Conservation (phyloP, 2,329 filamentous ascomycete genomes). For the Pseudocercospora eumusae region DNA sequence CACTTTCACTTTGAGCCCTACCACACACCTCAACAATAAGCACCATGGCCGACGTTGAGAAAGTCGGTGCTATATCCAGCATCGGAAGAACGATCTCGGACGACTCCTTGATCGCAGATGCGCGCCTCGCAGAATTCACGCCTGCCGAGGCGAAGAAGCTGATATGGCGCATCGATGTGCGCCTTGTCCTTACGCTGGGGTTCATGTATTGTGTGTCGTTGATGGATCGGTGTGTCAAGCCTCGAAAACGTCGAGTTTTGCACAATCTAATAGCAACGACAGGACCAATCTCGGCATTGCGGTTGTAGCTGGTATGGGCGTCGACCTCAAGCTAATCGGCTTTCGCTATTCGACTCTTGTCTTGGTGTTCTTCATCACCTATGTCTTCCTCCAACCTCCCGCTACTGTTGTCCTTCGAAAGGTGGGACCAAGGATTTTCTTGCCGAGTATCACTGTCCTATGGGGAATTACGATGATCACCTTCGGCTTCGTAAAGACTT, state of each 20-base stretch:
- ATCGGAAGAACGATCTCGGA: constrained; percentile 35
- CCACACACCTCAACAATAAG: not conserved
- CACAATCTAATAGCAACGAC: not conserved
- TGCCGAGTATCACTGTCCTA: constrained; percentile 46
- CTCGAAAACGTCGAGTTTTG: no score
- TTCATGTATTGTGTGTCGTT: constrained; percentile 42
- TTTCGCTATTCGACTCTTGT: constrained; percentile 52
- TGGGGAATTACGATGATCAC: constrained; percentile 65
- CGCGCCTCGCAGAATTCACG: constrained; percentile 50
- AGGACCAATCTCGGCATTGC: constrained; percentile 40
- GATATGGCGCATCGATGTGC: constrained; percentile 66
- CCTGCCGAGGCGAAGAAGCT: constrained; percentile 66
- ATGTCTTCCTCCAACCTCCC: constrained; percentile 70
- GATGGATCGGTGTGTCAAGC: constrained; percentile 38
- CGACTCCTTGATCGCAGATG: constrained; percentile 33
- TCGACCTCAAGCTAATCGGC: constrained; percentile 38
- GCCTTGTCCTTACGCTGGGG: constrained; percentile 51
- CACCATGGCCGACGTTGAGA: constrained; percentile 31
- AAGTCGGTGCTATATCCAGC: constrained; percentile 22
- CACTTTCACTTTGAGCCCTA: not conserved
- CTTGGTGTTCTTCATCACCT: constrained; percentile 73
- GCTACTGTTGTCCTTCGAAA: constrained; percentile 69
- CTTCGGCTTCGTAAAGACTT: constrained; percentile 63
- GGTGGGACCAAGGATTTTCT: constrained; percentile 53
- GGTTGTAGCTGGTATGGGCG: constrained; percentile 40